Percentiles rank a stretch among this genome's conserved stretches.
Evolutionary conservation across 805 yeast species (phyloP).

Genomic region (Yamadazyma scolyti): DNA sequence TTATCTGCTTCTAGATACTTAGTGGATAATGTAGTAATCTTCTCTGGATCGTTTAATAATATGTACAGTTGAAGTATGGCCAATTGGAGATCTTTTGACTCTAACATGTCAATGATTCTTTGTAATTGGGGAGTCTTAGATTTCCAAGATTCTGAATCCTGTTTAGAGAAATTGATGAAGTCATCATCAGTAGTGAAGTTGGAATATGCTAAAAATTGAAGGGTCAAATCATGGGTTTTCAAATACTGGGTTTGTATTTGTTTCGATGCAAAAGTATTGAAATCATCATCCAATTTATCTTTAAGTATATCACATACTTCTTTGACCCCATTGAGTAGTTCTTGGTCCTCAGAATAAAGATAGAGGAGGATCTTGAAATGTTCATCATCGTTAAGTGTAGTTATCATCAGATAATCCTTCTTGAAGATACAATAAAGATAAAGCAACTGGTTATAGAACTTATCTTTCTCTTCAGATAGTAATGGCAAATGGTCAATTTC

Average conservation of each 20-base stretch:
- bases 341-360: constrained; percentile 2
- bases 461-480: constrained; percentile 6
- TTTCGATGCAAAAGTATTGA: constrained; percentile 5
- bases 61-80: constrained; percentile 10
- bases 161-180: constrained; percentile 10
- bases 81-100: constrained; percentile 2
- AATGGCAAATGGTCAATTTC: neutral
- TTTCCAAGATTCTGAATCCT: constrained; percentile 14
- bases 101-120: constrained; percentile 4
- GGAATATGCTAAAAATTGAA: constrained; percentile 10
- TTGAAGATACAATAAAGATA: constrained; percentile 4
- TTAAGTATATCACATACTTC: constrained; percentile 1
- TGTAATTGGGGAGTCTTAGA: constrained; percentile 2
- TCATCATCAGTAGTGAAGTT: constrained; percentile 7
- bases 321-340: constrained; percentile 5
- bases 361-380: constrained; percentile 1
- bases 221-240: constrained; percentile 2
- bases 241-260: constrained; percentile 6
- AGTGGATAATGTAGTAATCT: constrained; percentile 3
- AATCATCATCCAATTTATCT: constrained; percentile 1
- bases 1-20: too few species aligned
- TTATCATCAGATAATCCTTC: constrained; percentile 6
- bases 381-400: constrained; percentile 1
- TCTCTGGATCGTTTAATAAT: constrained; percentile 6
- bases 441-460: constrained; percentile 8